Base-by-base conservation (phyloP, 495 filamentous ascomycete species). In the Neurospora sp. region DNA sequence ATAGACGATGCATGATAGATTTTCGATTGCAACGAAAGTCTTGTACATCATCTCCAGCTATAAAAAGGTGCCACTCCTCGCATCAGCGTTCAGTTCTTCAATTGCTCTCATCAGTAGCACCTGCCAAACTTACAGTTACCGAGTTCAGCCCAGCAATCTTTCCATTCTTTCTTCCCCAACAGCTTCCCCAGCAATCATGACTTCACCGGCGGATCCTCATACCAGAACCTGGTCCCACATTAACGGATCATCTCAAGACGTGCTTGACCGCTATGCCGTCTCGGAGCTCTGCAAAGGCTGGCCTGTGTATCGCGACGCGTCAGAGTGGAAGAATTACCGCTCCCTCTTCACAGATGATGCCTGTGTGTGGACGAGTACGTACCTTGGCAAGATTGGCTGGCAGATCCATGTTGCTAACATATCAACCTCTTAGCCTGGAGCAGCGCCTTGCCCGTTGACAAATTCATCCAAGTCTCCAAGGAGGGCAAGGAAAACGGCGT, bases 261-360 rank as follows among this genome's bases (percentile, higher is more conserved):
- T 83, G 5, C 79, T 89, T 8, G 82, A 88, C 71, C 86, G 89
- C 17, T 82, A 86, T 31, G 84, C 86, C 72, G 81, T 90, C 42
- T 82, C 87, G 3, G 88, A 90, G 76, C 81, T 90, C n/a, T 89
- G 88, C 77, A 89, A 90, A 76, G 89, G 88, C 45, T 91, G 89
- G 89, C 88, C 88, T 22, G 86, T 88, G 71, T 91, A 90, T 75
- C 86, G 88, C 17, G 88, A 90, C 71, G 84, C 87, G 37, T 90
- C 88, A 27, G 89, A 91, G 79, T 90, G 88, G 89, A 84, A 86
- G 74, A 91, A 90, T 76, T 88, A 90, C 77, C 83, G 84, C 70
- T 86, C 85, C 0, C 86, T 90, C 41, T 90, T 90, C 76, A 86
- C 87, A 75, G 79, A 85, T 1, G 85, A 86, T 22, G 88, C 88